These are phyloP conservation scores for Colletotrichum orbiculare DNA, from an alignment of 2,329 filamentous ascomycete species.

Conservation along the genomic window DNA sequence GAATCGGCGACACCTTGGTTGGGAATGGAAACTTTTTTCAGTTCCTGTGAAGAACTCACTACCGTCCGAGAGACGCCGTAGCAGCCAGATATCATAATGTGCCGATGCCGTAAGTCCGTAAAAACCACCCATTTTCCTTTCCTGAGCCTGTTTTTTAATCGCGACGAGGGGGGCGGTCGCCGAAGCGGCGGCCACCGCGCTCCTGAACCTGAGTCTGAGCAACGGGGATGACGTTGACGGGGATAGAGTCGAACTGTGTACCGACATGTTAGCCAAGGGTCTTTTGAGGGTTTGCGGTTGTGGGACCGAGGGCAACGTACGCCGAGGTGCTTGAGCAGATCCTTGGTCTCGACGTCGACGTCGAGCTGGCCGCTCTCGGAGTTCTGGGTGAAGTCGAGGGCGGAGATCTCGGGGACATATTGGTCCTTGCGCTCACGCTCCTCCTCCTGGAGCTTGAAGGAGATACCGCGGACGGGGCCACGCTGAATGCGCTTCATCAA, in stretches of 20 bases:
- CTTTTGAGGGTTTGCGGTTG: not conserved
- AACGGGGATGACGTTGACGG: conserved; percentile 94
- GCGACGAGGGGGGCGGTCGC: conserved; percentile 67
- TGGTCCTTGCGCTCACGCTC: conserved; percentile 99
- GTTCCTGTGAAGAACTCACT: conserved; percentile 69
- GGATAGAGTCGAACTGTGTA: conserved; percentile 91
- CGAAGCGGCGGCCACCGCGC: conserved; percentile 81
- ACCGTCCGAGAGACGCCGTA: conserved; percentile 67
- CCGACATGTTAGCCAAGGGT: conserved; percentile 42
- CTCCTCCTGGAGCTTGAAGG: conserved; percentile 99
- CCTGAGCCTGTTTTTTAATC: conserved; percentile 49
- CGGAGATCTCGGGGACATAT: conserved; percentile 98
- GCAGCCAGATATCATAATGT: conserved; percentile 46
- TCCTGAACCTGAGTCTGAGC: conserved; percentile 88
- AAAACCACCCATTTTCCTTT: conserved; percentile 35
- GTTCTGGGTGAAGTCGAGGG: conserved; percentile 97
- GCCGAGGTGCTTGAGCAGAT: conserved; percentile 97
- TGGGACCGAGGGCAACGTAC: conserved; percentile 70
- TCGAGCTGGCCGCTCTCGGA: conserved; percentile 93
- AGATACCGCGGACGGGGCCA: conserved; percentile 98
- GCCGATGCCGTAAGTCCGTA: conserved; percentile 55
- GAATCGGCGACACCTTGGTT: conserved; percentile 92
- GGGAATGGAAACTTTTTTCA: conserved; percentile 69
- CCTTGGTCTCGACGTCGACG: conserved; percentile 97
- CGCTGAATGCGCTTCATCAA: conserved; percentile 99